Base-by-base conservation (phyloP, 1,284 basidiomycete species). In the Boletus nobilissimus region DNA sequence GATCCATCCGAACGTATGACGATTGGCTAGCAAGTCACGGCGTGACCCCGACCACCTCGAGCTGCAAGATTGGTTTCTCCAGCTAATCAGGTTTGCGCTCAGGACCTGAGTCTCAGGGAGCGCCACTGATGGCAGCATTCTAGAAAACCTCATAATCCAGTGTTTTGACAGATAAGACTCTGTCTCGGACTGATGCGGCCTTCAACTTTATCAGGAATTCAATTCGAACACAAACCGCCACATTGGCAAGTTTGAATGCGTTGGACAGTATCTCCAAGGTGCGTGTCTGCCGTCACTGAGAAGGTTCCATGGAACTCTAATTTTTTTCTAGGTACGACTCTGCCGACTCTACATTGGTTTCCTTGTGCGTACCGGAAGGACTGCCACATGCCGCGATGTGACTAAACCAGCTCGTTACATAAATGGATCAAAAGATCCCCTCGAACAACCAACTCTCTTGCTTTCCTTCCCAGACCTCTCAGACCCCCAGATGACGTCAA, bases 1-100 rank as follows among this genome's bases (percentile, higher is more conserved):
- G 38, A 29, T 75, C 74, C 43, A 76, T 70, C 40, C 6, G 26
- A 29, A 46, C 29, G 26, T 40, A 64, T 43, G 51, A 48, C 40
- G 38, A 62, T 68, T 34, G 22, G 54, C 34, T 36, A 57, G 24
- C 36, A 38, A 64, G 46, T 18, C 19, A 72, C 8, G 13, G 36
- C 29, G 38, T 46, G 68, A 79, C 74, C 77, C 77, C 72, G 66
- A 38, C n/a, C 69, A 79, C 70, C 63, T 34, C 66, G 57, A 63
- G 62, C 34, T 13, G 54, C 3, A 57, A 57, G 51, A 51, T 11
- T 5, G 48, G 19, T n/a, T 51, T 24, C 29, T 57, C n/a, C 54
- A 32, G 24, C 51, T 24, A 48, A 48, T 43, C 43, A 43, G 43
- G 43, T 43, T 43, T 43, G 18, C 43, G 22, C 43, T 43, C 43